Conservation (phyloP, 306 rosid species). For the Oxytropis ochrocephala region DNA sequence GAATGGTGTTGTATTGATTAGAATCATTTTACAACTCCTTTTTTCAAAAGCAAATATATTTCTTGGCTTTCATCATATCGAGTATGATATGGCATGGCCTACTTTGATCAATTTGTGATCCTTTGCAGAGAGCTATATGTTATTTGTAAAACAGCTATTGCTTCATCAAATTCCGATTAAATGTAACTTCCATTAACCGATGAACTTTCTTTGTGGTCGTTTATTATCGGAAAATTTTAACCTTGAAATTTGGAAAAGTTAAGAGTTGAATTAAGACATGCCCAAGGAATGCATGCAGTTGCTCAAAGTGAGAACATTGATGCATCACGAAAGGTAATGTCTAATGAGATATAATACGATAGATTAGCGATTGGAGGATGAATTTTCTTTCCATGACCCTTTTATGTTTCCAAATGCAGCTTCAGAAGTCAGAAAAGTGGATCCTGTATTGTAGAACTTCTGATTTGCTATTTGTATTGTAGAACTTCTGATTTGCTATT, state of each 20-base stretch:
- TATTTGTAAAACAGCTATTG: background rate
- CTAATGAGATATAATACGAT: background rate
- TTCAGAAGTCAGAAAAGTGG: no score
- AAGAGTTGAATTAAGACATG: constrained; percentile 83
- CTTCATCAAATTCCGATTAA: background rate
- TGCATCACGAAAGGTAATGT: constrained; percentile 67
- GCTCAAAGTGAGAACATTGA: constrained; percentile 70
- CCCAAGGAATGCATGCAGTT: constrained; percentile 74
- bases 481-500: no score
- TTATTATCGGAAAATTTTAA: constrained; percentile 47
- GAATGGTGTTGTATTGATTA: constrained; percentile 2
- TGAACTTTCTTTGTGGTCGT: constrained; percentile 8
- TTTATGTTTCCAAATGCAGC: no score
- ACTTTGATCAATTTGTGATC: background rate
- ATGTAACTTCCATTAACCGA: background rate
- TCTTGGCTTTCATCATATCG: background rate
- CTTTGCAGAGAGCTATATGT: background rate
- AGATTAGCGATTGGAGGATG: background rate
- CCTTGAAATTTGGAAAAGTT: constrained; percentile 82
- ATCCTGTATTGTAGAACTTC: no score
- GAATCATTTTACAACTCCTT: background rate
- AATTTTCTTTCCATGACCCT: background rate
- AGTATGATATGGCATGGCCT: background rate
- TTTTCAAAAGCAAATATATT: background rate
- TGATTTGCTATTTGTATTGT: no score